Conservation (phyloP, 2,329 filamentous ascomycete species). For the Fusarium sp. region DNA sequence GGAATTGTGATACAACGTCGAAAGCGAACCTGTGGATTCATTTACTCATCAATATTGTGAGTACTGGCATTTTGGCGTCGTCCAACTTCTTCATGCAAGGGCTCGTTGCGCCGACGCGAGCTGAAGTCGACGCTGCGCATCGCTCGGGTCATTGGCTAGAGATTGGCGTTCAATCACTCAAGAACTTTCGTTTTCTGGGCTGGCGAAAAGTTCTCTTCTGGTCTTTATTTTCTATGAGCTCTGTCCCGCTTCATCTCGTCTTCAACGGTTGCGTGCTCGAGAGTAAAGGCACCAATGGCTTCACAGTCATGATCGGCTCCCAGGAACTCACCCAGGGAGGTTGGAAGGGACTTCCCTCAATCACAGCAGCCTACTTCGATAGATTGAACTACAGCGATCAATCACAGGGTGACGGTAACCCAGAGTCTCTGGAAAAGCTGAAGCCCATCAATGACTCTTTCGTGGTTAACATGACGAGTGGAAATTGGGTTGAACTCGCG, state of each 20-base stretch:
- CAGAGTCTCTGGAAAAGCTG: background rate
- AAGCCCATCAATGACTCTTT: conserved; percentile 9
- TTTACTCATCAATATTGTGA: conserved; percentile 26
- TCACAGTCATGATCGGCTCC: conserved; percentile 9
- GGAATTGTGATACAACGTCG: background rate
- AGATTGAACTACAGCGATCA: background rate
- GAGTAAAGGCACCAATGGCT: conserved; percentile 23
- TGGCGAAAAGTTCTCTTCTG: conserved; percentile 16
- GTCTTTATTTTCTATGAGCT: conserved; percentile 12
- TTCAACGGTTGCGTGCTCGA: conserved; percentile 23
- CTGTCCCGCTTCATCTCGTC: conserved; percentile 18
- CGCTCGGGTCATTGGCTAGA: conserved; percentile 27
- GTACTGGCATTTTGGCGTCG: conserved; percentile 46
- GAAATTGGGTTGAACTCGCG: background rate
- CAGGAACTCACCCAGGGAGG: background rate
- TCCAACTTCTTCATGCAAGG: conserved; percentile 53
- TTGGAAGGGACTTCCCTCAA: background rate
- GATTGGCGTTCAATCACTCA: conserved; percentile 38
- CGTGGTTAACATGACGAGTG: background rate
- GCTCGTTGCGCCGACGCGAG: conserved; percentile 47
- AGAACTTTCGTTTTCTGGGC: conserved; percentile 24
- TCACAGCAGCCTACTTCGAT: background rate
- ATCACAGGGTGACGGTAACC: accelerated
- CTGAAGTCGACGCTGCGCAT: conserved; percentile 44
- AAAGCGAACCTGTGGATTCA: conserved; percentile 25